A percentile compares a stretch with the other conserved stretches of the same genome.
These are phyloP conservation scores for Puccinia brachypodii DNA, from an alignment of 1,284 basidiomycete species.

Conservation along the genomic window DNA sequence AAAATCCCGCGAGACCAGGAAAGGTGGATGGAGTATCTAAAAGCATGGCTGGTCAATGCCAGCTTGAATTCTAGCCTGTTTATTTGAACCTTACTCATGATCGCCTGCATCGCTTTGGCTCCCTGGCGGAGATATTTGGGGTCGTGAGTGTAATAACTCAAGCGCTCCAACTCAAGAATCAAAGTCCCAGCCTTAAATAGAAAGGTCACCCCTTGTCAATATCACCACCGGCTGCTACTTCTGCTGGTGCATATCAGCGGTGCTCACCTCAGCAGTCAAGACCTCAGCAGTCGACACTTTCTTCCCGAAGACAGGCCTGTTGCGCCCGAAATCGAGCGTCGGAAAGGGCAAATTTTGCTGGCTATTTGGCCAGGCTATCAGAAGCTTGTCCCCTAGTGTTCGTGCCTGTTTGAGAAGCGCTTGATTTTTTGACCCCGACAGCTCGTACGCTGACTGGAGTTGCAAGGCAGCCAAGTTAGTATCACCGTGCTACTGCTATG, in stretches of 20 bases:
- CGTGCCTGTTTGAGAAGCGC: conserved; percentile 40
- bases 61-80: neutral
- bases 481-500: neutral
- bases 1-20: conserved; percentile 27
- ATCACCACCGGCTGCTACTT: neutral
- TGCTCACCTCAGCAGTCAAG: neutral
- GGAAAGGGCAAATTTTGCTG: conserved; percentile 39
- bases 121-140: conserved; percentile 37
- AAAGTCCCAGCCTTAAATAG: conserved; percentile 36
- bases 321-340: conserved; percentile 6
- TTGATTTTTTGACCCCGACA: conserved; percentile 29
- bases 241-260: neutral
- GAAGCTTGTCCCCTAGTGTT: conserved; percentile 24
- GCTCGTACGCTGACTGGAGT: conserved; percentile 44
- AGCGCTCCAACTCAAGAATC: conserved; percentile 44
- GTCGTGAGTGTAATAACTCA: conserved; percentile 40
- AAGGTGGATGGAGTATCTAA: conserved; percentile 17
- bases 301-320: neutral
- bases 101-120: conserved; percentile 27
- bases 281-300: neutral
- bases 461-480: neutral
- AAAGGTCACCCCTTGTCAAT: neutral
- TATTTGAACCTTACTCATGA: conserved; percentile 27
- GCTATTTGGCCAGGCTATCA: conserved; percentile 31
- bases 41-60: neutral